These are phyloP conservation scores for Dactylonectria estremocensis DNA, from an alignment of 2,329 filamentous ascomycete species.

Conservation along the genomic window DNA sequence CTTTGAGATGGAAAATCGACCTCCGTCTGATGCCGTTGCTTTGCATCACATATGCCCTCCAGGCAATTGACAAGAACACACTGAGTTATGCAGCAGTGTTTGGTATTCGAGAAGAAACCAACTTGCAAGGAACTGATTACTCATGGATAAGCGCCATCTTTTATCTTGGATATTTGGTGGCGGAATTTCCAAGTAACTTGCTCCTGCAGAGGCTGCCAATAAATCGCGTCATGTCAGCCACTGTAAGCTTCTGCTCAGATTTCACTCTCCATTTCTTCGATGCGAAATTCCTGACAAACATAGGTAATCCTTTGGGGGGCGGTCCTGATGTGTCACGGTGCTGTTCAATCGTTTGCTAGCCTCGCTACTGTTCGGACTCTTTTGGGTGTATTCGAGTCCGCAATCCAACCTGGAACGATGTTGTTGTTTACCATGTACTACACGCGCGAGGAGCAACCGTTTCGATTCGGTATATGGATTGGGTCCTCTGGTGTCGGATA, in stretches of 20 bases:
- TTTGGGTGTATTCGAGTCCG: conserved; percentile 32
- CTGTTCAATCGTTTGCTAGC: conserved; percentile 27
- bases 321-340: conserved; percentile 30
- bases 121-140: conserved; percentile 55
- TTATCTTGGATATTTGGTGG: conserved; percentile 56
- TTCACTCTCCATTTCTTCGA: background rate
- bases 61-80: conserved; percentile 36
- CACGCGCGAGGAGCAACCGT: conserved; percentile 32
- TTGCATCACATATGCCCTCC: conserved; percentile 40
- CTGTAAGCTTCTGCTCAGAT: conserved; percentile 14
- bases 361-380: conserved; percentile 28
- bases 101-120: conserved; percentile 54
- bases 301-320: conserved; percentile 32
- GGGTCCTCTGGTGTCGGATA: conserved; percentile 35
- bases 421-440: conserved; percentile 41
- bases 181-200: conserved; percentile 54
- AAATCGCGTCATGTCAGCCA: conserved; percentile 33
- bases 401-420: conserved; percentile 35
- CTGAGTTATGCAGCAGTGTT: conserved; percentile 57
- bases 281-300: background rate
- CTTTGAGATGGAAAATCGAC: conserved; percentile 34
- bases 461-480: conserved; percentile 41
- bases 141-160: conserved; percentile 58
- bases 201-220: conserved; percentile 30
- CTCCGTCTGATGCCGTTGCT: conserved; percentile 39